phyloP scores from a whole-genome alignment of 768 basidiomycete genomes.

The Mycena maculata region DNA sequence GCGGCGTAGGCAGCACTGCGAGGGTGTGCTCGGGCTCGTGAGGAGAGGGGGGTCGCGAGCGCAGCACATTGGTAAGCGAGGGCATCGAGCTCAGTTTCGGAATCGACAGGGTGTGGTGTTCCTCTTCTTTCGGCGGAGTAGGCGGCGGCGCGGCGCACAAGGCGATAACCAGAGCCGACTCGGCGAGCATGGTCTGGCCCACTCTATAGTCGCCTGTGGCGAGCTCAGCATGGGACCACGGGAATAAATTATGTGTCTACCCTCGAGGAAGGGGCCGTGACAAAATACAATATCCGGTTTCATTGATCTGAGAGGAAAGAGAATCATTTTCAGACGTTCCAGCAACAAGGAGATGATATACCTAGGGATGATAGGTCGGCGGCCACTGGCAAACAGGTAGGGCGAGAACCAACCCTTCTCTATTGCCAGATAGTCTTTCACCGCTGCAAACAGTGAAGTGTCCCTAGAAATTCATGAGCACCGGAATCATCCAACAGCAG shows the following conservation, averaged over 20 bases:
- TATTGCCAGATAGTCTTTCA: constrained; percentile 71
- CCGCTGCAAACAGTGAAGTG: constrained; percentile 65
- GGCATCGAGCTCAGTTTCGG: constrained; percentile 51
- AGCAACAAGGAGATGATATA: no score
- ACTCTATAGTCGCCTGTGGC: constrained; percentile 67
- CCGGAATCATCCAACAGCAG: neutral
- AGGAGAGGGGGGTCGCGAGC: constrained; percentile 63
- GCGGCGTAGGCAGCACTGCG: constrained; percentile 54
- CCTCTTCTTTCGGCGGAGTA: constrained; percentile 31
- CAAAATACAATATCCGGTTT: constrained; percentile 75
- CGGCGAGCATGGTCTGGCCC: constrained; percentile 66
- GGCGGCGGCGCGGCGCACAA: constrained; percentile 51
- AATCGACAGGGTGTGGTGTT: constrained; percentile 38
- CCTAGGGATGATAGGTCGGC: constrained; percentile 70
- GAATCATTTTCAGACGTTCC: no score
- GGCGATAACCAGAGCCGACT: constrained; percentile 65
- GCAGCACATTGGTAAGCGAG: constrained; percentile 55
- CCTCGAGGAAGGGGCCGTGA: constrained; percentile 71
- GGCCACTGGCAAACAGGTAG: constrained; percentile 70
- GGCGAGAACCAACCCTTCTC: constrained; percentile 80
- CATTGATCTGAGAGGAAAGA: no score
- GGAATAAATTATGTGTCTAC: constrained; percentile 41
- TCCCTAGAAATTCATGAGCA: constrained; percentile 51
- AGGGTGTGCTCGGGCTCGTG: constrained; percentile 53
- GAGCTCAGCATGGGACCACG: neutral